phyloP scores from a whole-genome alignment of 805 yeast genomes.

The Hanseniaspora lindneri region DNA sequence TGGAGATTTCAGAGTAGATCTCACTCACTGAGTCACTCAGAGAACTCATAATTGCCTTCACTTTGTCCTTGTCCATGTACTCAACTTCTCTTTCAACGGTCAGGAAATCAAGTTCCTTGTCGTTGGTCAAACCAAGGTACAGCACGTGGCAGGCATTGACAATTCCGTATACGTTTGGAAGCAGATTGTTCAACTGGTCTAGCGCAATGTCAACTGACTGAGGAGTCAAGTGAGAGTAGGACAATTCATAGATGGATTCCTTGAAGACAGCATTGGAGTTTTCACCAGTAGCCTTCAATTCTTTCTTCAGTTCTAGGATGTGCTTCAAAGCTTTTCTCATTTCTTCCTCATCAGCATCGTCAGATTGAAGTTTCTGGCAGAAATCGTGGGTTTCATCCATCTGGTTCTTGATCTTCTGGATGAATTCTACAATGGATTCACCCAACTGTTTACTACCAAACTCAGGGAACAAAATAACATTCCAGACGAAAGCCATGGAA shows the following conservation, averaged over 20 bases:
- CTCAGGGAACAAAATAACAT: constrained; percentile 38
- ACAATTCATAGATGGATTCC: constrained; percentile 39
- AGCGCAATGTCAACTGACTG: constrained; percentile 30
- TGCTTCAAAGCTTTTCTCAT: constrained; percentile 26
- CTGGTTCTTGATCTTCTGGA: constrained; percentile 33
- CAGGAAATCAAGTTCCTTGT: constrained; percentile 19
- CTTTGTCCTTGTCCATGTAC: constrained; percentile 29
- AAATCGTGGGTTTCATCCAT: constrained; percentile 32
- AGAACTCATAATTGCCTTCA: constrained; percentile 26
- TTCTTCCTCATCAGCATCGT: constrained; percentile 16
- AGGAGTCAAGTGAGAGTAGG: constrained; percentile 39
- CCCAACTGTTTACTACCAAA: constrained; percentile 42
- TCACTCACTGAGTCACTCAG: constrained; percentile 28
- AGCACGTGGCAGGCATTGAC: constrained; percentile 40
- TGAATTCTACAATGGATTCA: constrained; percentile 31
- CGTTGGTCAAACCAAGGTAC: constrained; percentile 29
- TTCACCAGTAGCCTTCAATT: constrained; percentile 28
- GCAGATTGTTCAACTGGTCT: constrained; percentile 26
- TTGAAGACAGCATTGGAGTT: constrained; percentile 32
- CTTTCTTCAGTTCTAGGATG: constrained; percentile 28
- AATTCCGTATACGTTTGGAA: constrained; percentile 32
- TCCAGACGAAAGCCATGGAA: constrained; percentile 35
- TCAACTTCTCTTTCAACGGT: constrained; percentile 29
- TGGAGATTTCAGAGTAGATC: constrained; percentile 29
- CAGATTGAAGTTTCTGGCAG: constrained; percentile 17